Conservation (phyloP, 805 yeast genomes). For the Suhomyces emberorum region DNA sequence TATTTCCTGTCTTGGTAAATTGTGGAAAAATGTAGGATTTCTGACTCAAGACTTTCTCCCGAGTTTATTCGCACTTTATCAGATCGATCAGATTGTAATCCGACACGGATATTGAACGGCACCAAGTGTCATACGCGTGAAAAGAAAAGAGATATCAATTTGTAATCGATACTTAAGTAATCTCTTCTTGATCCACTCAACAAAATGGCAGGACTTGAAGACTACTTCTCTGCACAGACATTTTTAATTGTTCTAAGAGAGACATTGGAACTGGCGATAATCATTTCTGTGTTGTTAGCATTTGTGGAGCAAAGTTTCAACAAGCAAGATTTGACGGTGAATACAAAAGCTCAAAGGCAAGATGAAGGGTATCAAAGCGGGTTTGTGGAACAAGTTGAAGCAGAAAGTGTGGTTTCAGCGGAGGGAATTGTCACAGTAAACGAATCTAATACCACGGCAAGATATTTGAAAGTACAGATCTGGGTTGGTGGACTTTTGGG, state of each 20-base stretch:
- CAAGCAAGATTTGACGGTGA: no score
- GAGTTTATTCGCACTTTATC: no score
- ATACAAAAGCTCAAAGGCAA: conserved; percentile 19
- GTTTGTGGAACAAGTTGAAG: not conserved
- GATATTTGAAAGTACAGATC: conserved; percentile 34
- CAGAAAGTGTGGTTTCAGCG: not conserved
- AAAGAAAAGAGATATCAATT: no score
- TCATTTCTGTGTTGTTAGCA: conserved; percentile 68
- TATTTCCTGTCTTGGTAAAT: no score
- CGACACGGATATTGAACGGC: not conserved
- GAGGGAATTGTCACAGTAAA: not conserved
- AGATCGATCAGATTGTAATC: not conserved
- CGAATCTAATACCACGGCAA: conserved; percentile 3
- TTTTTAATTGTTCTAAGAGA: conserved; percentile 73
- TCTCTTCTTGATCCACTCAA: no score
- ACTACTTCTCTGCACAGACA: conserved; percentile 61
- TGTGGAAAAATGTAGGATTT: no score
- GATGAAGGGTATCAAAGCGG: conserved; percentile 2
- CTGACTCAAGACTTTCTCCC: no score
- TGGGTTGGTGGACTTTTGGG: conserved; percentile 46
- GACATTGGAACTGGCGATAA: conserved; percentile 72
- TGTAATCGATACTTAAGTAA: no score
- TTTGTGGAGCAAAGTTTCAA: conserved; percentile 63
- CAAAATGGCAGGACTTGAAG: no score
- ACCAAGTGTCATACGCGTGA: no score